A percentile compares a stretch with the other conserved stretches of the same genome.
Evolutionary conservation across 768 basidiomycete species (phyloP).

Genomic region (Mycena filopes): DNA sequence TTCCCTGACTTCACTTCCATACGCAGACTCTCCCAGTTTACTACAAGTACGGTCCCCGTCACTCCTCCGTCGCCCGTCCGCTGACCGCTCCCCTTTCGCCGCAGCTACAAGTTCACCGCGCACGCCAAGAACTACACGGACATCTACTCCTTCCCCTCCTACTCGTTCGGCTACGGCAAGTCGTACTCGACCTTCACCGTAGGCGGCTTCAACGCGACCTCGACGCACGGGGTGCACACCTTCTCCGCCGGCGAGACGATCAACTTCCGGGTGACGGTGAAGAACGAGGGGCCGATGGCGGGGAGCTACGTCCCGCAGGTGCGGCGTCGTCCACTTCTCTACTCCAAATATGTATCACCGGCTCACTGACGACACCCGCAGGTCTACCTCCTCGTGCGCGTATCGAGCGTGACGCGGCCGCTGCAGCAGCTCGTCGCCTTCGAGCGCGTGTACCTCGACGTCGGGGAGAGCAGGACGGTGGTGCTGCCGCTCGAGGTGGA

Average conservation of each 20-base stretch:
- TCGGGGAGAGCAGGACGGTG: constrained; percentile 33
- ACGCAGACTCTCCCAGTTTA: constrained; percentile 35
- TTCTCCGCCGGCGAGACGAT: constrained; percentile 38
- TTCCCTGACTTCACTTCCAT: neutral
- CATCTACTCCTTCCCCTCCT: constrained; percentile 25
- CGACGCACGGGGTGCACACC: constrained; percentile 32
- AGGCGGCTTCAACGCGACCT: constrained; percentile 31
- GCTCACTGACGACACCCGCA: constrained; percentile 10
- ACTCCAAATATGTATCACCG: no score
- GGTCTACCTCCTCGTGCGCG: constrained; percentile 31
- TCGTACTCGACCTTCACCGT: constrained; percentile 37
- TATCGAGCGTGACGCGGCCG: constrained; percentile 34
- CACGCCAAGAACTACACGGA: constrained; percentile 35
- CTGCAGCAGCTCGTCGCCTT: constrained; percentile 40
- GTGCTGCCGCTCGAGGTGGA: constrained; percentile 38
- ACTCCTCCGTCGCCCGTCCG: neutral
- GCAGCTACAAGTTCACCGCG: constrained; percentile 37
- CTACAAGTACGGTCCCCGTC: constrained; percentile 35
- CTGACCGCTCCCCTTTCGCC: neutral
- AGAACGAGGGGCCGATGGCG: constrained; percentile 35
- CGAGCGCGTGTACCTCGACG: constrained; percentile 36
- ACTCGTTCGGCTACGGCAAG: constrained; percentile 39
- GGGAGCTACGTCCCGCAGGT: constrained; percentile 41
- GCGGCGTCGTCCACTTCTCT: neutral
- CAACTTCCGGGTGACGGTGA: constrained; percentile 36